These are phyloP conservation scores for Amanita subjunquillea DNA, from an alignment of 768 basidiomycete species.

Conservation along the genomic window DNA sequence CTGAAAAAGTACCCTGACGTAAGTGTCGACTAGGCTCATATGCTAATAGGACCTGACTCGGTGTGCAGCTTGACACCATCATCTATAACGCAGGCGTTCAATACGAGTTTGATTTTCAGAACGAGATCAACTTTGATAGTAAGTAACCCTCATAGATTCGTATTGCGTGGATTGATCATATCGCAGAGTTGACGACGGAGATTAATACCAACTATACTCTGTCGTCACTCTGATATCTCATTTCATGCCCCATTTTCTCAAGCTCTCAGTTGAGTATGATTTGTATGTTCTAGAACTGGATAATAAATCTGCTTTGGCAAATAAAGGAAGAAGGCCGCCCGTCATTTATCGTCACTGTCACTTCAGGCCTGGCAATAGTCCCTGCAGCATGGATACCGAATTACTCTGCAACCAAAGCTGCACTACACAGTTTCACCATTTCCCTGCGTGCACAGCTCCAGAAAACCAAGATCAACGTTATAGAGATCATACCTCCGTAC, in stretches of 20 bases:
- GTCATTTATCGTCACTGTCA: constrained; percentile 39
- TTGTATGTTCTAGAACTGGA: neutral
- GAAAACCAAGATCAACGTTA: constrained; percentile 39
- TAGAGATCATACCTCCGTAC: constrained; percentile 52
- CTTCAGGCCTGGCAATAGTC: constrained; percentile 39
- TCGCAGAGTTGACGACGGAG: constrained; percentile 33
- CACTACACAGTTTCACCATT: constrained; percentile 39
- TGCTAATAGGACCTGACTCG: neutral
- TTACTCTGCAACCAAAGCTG: constrained; percentile 51
- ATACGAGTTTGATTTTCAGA: constrained; percentile 34
- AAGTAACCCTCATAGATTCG: constrained; percentile 8
- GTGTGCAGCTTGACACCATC: constrained; percentile 41
- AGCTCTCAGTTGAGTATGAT: constrained; percentile 31
- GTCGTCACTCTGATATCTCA: constrained; percentile 36
- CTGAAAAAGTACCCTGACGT: constrained; percentile 18
- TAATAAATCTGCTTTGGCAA: neutral
- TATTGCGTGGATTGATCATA: neutral
- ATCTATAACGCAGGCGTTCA: constrained; percentile 46
- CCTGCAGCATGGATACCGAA: constrained; percentile 32
- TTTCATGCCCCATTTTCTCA: constrained; percentile 44
- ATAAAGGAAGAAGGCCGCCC: constrained; percentile 33
- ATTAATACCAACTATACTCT: constrained; percentile 45
- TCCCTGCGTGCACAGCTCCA: constrained; percentile 37
- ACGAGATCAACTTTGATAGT: constrained; percentile 32
- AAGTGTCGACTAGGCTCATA: neutral